Evolutionary conservation across 441 rosid genomes (phyloP).

Genomic region (Gossypium trilobum): DNA sequence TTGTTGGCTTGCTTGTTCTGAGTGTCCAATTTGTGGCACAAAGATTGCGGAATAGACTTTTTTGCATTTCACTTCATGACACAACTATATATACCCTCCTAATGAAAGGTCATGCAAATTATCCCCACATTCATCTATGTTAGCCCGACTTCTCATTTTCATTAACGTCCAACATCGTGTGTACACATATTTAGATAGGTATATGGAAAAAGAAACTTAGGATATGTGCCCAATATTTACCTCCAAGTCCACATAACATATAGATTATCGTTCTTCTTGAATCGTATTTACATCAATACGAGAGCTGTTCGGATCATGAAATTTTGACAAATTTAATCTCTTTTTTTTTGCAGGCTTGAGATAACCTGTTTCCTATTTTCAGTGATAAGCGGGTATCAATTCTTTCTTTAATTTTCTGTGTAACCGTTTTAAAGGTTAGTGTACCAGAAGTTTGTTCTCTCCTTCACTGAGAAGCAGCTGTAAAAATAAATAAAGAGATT

Average conservation of each 20-base stretch:
- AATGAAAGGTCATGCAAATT: conserved; percentile 33
- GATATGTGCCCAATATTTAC: neutral
- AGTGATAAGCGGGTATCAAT: conserved; percentile 30
- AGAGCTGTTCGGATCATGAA: neutral
- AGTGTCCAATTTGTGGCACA: conserved; percentile 91
- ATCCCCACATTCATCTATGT: no score
- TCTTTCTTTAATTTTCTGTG: conserved; percentile 50
- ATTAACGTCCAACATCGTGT: no score
- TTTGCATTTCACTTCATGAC: conserved; percentile 81
- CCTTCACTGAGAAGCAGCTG: conserved; percentile 30
- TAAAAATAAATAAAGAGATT: conserved; percentile 30
- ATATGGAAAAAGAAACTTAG: neutral
- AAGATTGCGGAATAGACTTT: conserved; percentile 68
- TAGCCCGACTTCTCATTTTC: neutral
- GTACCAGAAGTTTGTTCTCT: conserved; percentile 22
- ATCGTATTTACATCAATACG: neutral
- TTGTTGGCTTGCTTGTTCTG: conserved; percentile 88
- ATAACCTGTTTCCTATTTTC: conserved; percentile 22
- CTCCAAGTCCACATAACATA: neutral
- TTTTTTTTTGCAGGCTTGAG: conserved; percentile 33
- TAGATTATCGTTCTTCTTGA: neutral
- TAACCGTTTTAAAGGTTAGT: conserved; percentile 30
- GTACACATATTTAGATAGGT: neutral
- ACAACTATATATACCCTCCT: conserved; percentile 20
- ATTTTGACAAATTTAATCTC: neutral